Base-by-base conservation (phyloP, 345 rosid species). In the Triadica sebifera region DNA sequence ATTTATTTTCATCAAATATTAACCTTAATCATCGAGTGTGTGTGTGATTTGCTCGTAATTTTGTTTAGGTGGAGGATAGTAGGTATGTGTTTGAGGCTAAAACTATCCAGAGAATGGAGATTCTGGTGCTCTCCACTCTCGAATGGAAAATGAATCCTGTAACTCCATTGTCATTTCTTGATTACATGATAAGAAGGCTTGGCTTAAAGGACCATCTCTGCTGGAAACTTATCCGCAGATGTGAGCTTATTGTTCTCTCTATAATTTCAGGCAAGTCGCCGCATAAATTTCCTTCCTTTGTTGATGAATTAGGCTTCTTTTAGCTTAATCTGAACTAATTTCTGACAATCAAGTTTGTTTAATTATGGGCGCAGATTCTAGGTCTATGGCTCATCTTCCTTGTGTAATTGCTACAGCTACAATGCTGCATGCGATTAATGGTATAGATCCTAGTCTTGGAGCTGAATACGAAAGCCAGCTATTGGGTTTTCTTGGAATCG, bases 101-200 rank as follows among this genome's bases (percentile, higher is more conserved):
- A 78, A 86, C 90, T 38, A 88, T 95, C 34, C 97, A 95, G 83
- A 89, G 92, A 85, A 95, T 95, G 98, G 99, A 95, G 90, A 71
- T 95, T n/a, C 74, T 95, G 86, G 83, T 95, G 52, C 89, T 95
- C 6, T 91, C 99, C 12, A 81, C 96, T 10, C 91, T 95, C 15
- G 53, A 84, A 68, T 95, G 99, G 99, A 88, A 81, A 86, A 95
- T 95, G 99, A 91, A 90, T 80, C 98, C 89, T 12, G 77, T 91
- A 49, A 91, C 99, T 29, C 92, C 98, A 24, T 75, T 91, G 46
- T 93, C 99, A 25, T 95, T 95, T 65, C 46, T 93, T 16, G 95
- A 96, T 81, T 90, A 89, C 78, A 81, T 93, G 46, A 69, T 89
- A 8, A 78, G 93, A 75, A 86, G 98, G 86, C 84, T 96, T 7